These are phyloP conservation scores for Lizonia empirigonia DNA, from an alignment of 2,329 filamentous ascomycete species.

Conservation along the genomic window DNA sequence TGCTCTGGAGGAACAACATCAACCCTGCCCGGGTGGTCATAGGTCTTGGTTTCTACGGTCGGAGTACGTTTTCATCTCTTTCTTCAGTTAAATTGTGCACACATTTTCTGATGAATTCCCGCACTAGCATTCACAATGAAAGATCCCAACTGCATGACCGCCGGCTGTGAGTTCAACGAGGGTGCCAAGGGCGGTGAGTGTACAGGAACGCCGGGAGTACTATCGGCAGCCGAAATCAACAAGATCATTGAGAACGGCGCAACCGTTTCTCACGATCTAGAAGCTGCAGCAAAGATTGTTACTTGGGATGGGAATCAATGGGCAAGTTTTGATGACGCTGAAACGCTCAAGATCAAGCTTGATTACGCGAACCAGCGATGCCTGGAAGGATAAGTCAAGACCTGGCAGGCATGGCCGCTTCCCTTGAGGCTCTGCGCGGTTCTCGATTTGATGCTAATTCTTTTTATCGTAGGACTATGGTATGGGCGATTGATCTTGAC, in stretches of 20 bases:
- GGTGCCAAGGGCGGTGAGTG: conserved; percentile 1
- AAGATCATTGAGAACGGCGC: conserved; percentile 1
- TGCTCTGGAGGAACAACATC: background rate
- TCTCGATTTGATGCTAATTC: no score
- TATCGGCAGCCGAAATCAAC: conserved; percentile 4
- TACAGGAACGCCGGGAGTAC: background rate
- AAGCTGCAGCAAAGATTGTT: conserved; percentile 26
- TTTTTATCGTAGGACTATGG: no score
- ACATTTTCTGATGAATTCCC: no score
- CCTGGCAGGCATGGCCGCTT: no score
- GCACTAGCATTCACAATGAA: conserved; percentile 38
- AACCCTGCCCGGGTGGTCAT: conserved; percentile 48
- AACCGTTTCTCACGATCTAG: background rate
- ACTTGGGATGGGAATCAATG: conserved; percentile 31
- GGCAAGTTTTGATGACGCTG: conserved; percentile 33
- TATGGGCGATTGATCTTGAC: no score
- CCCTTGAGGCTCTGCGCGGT: no score
- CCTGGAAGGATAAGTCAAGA: no score
- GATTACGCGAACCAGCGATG: conserved; percentile 30
- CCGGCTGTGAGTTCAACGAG: conserved; percentile 8
- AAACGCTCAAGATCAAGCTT: conserved; percentile 56
- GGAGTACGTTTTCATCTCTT: no score
- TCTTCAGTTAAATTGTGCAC: no score
- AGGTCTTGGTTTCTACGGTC: conserved; percentile 54
- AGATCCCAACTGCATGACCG: conserved; percentile 12